Conservation (phyloP, 1,284 basidiomycete genomes). For the Phlebopus sp. region DNA sequence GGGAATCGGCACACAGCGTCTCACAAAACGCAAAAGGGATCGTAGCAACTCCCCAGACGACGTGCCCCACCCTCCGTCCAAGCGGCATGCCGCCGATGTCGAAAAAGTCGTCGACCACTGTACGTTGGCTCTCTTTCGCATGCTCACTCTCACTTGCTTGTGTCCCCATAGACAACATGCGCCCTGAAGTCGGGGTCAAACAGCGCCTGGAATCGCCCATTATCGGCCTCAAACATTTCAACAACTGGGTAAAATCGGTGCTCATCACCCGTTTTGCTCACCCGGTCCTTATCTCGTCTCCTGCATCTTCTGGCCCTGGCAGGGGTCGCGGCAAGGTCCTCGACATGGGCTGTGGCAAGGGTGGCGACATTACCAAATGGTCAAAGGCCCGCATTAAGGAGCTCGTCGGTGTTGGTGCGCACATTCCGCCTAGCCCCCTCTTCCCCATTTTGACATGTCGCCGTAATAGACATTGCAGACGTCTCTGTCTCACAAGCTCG, state of each 20-base stretch:
- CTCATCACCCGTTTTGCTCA: conserved; percentile 86
- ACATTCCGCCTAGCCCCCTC: background rate
- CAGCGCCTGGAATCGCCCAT: conserved; percentile 91
- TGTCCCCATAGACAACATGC: conserved; percentile 71
- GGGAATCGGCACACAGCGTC: conserved; percentile 54
- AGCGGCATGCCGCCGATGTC: conserved; percentile 60
- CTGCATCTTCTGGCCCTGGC: conserved; percentile 31
- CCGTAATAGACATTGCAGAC: conserved; percentile 79
- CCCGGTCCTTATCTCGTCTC: conserved; percentile 49
- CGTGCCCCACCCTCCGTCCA: conserved; percentile 41
- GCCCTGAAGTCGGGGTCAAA: conserved; percentile 86
- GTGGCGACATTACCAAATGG: conserved; percentile 98
- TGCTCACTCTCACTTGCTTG: conserved; percentile 1
- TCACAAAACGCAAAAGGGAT: conserved; percentile 56
- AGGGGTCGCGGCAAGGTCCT: conserved; percentile 72
- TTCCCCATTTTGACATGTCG: conserved; percentile 7
- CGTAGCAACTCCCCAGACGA: conserved; percentile 41
- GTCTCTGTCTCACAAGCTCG: conserved; percentile 91
- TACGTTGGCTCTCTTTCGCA: conserved; percentile 34
- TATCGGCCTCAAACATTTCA: conserved; percentile 94
- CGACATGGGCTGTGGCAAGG: conserved; percentile 97
- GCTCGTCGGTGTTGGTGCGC: conserved; percentile 80
- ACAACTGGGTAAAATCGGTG: conserved; percentile 99
- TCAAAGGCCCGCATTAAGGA: conserved; percentile 80
- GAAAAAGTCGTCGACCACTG: conserved; percentile 72